These are phyloP conservation scores for Macrolepiota dolichaula DNA, from an alignment of 768 basidiomycete species.

Conservation along the genomic window DNA sequence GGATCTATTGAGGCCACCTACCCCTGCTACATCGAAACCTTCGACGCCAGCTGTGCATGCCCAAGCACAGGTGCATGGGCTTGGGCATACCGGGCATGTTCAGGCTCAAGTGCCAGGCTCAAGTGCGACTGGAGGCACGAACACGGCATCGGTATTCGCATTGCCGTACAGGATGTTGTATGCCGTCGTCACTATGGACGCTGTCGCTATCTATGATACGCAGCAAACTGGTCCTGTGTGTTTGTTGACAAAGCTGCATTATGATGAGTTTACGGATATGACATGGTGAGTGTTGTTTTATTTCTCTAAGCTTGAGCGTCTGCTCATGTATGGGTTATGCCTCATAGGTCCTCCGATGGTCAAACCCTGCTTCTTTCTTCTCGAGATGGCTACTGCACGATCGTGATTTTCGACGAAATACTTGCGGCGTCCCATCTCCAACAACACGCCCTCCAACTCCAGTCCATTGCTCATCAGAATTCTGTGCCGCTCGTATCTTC, in stretches of 20 bases:
- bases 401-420: conserved; percentile 93
- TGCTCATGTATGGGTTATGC: conserved; percentile 4
- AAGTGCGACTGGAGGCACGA: conserved; percentile 13
- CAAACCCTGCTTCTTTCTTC: conserved; percentile 89
- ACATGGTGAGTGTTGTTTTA: conserved; percentile 64
- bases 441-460: conserved; percentile 86
- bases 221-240: conserved; percentile 93
- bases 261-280: conserved; percentile 96
- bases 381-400: conserved; percentile 95
- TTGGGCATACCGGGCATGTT: neutral
- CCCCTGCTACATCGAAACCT: conserved; percentile 58
- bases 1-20: conserved; percentile 51
- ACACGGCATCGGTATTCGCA: conserved; percentile 72
- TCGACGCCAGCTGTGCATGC: conserved; percentile 39
- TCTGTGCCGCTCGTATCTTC: conserved; percentile 54
- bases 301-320: neutral
- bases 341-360: conserved; percentile 88
- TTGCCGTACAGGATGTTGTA: conserved; percentile 93
- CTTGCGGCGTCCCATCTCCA: conserved; percentile 86
- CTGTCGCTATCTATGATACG: conserved; percentile 92
- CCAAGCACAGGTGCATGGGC: neutral
- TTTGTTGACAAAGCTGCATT: conserved; percentile 90
- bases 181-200: conserved; percentile 95
- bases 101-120: conserved; percentile 16
- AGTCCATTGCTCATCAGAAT: conserved; percentile 86